phyloP scores from a whole-genome alignment of 106 monocot genomes.

The Dioscorea zingiberensis region DNA sequence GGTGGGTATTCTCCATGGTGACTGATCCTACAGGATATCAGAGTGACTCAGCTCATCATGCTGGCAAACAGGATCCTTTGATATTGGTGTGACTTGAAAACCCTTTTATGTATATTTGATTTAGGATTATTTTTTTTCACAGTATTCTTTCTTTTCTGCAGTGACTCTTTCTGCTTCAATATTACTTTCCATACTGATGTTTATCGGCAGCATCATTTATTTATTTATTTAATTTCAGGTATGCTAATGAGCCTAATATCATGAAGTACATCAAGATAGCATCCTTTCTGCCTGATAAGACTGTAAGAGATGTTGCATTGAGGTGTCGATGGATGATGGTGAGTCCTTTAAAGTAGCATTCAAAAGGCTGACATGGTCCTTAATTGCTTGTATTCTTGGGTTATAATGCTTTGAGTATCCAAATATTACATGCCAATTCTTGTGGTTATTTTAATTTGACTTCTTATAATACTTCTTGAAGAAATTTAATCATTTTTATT shows the following conservation, averaged over 20 bases:
- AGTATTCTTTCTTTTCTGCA: neutral
- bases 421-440: neutral
- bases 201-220: no score
- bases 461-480: neutral
- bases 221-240: constrained; percentile 20
- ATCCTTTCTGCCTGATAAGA: constrained; percentile 45
- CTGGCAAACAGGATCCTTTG: neutral
- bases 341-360: constrained; percentile 17
- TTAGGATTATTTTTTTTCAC: neutral
- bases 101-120: neutral
- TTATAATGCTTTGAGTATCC: neutral
- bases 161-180: neutral
- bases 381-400: neutral
- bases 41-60: no score
- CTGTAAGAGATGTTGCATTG: constrained; percentile 71
- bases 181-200: neutral
- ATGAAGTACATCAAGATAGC: constrained; percentile 80
- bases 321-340: constrained; percentile 75
- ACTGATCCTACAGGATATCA: no score
- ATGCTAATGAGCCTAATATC: constrained; percentile 38
- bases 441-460: neutral
- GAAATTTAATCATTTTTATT: no score
- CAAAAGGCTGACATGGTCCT: neutral
- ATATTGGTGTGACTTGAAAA: no score
- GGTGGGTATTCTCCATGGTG: no score